These are phyloP conservation scores for Pichia kudriavzevii DNA, from an alignment of 1,139 yeast species.

Conservation along the genomic window DNA sequence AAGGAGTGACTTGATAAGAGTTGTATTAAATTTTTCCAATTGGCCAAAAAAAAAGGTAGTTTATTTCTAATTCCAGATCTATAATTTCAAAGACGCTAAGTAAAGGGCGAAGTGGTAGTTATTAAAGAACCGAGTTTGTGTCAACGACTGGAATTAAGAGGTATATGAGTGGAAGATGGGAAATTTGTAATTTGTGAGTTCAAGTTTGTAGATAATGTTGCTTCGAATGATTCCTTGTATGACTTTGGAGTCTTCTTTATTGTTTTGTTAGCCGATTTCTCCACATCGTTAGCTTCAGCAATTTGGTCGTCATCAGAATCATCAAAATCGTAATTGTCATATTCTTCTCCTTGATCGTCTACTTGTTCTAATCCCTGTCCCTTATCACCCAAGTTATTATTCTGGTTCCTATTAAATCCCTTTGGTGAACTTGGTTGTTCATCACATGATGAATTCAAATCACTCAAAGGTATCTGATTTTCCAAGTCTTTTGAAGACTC, in stretches of 20 bases:
- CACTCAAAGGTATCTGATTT: conserved; percentile 11
- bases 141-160: too few relatives aligned
- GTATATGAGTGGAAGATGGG: conserved; percentile 1
- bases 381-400: background rate
- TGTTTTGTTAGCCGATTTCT: conserved; percentile 9
- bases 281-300: conserved; percentile 10
- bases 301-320: conserved; percentile 12
- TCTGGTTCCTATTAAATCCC: background rate
- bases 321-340: conserved; percentile 1
- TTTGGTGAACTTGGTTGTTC: conserved; percentile 5
- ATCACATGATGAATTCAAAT: conserved; percentile 5
- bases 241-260: conserved; percentile 10
- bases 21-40: too few relatives aligned
- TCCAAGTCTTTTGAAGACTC: conserved; percentile 6
- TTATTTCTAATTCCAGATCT: too few relatives aligned
- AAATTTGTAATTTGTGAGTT: too few relatives aligned
- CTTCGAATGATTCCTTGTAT: conserved; percentile 14
- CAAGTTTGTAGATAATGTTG: conserved; percentile 3
- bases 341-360: background rate
- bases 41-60: too few relatives aligned
- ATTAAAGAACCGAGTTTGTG: too few relatives aligned
- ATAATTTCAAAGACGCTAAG: too few relatives aligned
- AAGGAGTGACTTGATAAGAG: too few relatives aligned
- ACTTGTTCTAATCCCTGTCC: conserved; percentile 1
- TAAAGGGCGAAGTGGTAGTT: background rate